Conservation (phyloP, 306 rosid species). For the Cucumis melo region DNA sequence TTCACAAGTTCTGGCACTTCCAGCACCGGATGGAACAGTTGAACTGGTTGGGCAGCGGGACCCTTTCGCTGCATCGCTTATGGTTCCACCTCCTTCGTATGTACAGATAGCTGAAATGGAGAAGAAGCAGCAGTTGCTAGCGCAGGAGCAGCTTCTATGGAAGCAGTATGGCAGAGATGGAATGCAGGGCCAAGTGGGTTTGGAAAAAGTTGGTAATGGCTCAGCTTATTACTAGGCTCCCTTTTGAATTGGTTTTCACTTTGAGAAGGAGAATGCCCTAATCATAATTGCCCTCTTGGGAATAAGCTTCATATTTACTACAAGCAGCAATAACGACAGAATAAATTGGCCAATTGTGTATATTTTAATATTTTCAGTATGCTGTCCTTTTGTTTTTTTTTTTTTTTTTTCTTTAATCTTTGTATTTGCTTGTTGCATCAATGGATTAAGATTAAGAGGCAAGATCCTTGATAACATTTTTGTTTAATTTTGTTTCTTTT, state of each 20-base stretch:
- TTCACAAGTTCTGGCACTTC: slow-evolving; percentile 51
- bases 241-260: neutral
- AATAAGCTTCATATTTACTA: no score
- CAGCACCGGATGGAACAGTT: slow-evolving; percentile 69
- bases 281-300: no score
- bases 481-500: no score
- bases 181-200: slow-evolving; percentile 54
- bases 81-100: slow-evolving; percentile 72
- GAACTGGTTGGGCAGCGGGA: slow-evolving; percentile 51
- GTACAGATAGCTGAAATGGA: slow-evolving; percentile 86
- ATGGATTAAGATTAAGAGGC: neutral
- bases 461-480: no score
- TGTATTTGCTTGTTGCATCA: neutral
- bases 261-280: no score
- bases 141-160: slow-evolving; percentile 71
- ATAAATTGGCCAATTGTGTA: neutral
- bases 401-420: no score
- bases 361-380: neutral
- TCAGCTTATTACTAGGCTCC: slow-evolving; percentile 35
- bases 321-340: no score
- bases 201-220: slow-evolving; percentile 36
- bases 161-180: no score
- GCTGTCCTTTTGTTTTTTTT: neutral
- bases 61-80: slow-evolving; percentile 68
- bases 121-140: slow-evolving; percentile 61